Evolutionary conservation across 306 rosid species (phyloP), one percentile per base, ranked within the genome.

Genomic region (Acacia crassicarpa): DNA sequence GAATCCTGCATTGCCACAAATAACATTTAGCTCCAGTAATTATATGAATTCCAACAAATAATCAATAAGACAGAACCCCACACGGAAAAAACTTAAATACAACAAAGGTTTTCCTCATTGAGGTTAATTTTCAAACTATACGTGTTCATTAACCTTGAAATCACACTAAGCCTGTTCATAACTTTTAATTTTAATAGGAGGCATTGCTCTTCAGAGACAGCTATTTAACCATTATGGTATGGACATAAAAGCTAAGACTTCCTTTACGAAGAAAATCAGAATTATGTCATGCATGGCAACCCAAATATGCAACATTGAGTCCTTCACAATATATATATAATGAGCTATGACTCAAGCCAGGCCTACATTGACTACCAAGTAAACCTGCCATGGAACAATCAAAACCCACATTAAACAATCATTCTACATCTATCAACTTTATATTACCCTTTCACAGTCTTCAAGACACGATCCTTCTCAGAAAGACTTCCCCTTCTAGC

Each of bases 401-500:
- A 70, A 63, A 13, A 15, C 17, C 16, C 20, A 22, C n/a, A 61
- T 41, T 74, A 72, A 66, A 71, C 58, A 5, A 77, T 44, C 33
- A 40, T 6, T 46, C 35, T 45, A 44, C 14, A 67, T 13, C 22
- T 40, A 75, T 30, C 66, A 17, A 63, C 45, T 44, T 40, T 49
- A 10, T 17, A 72, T 78, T 94, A 96, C 99, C 98, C 99, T 83
- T 96, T 96, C 14, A 94, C 92, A 58, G 98, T 94, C 90, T 94
- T 96, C 86, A 91, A 76, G 51, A 94, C 99, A 75, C 98, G 98
- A 66, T 94, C 98, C 81, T 91, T 92, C 0, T 96, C 99, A 79
- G 98, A 92, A 44, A 92, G 91, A 78, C 54, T 90, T 81, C 87
- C 99, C 86, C 87, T 96, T 86, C 94, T 92, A 38, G 90, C 94